Evolutionary conservation across 345 rosid genomes (phyloP).

Genomic region (Isatis tinctoria): DNA sequence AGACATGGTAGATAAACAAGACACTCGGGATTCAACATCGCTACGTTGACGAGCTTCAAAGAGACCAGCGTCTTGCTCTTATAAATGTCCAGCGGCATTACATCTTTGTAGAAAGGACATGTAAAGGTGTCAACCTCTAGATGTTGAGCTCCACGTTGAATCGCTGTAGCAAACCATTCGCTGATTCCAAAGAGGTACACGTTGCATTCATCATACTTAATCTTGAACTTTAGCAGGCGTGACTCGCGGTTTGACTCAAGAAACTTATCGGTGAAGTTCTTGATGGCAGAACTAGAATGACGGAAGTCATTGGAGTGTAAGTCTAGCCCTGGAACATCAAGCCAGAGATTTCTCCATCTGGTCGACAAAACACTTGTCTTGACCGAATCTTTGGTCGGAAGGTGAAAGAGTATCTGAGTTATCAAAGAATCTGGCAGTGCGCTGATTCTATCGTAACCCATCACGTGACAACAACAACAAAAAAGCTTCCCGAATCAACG

Average conservation of each 20-base stretch:
- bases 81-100: not conserved
- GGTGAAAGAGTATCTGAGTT: not conserved
- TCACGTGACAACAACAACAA: not conserved
- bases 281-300: not conserved
- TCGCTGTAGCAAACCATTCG: not conserved
- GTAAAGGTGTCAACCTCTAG: not conserved
- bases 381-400: not conserved
- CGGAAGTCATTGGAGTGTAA: not conserved
- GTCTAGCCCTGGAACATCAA: not conserved
- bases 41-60: not conserved
- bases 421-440: not conserved
- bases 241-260: not conserved
- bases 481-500: not conserved
- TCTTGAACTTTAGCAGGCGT: constrained; percentile 1
- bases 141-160: not conserved
- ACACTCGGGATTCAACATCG: not conserved
- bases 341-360: constrained; percentile 3
- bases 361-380: not conserved
- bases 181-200: not conserved
- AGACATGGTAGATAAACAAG: constrained; percentile 5
- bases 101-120: not conserved
- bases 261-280: not conserved
- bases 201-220: not conserved
- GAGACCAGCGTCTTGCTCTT: constrained; percentile 10
- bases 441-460: constrained; percentile 1